Base-by-base conservation (phyloP, 2,329 filamentous ascomycete genomes). In the Penicillium sp. region DNA sequence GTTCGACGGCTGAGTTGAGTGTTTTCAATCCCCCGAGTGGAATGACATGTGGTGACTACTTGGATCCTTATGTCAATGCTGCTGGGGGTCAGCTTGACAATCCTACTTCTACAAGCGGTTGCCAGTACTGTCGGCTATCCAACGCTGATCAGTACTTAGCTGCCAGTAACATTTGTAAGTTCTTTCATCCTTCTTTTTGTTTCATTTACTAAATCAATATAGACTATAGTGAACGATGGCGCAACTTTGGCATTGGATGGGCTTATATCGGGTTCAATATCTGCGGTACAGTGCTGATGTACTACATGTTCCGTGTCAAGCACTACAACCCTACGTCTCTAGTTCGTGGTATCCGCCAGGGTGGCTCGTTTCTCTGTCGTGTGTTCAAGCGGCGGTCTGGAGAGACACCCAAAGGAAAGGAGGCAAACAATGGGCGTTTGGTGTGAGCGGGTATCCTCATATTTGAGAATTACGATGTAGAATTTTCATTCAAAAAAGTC, bases 1-100 rank as follows among this genome's bases (percentile, higher is more conserved):
- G 92, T 71, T 84, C 89, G 0, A 60, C 70, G 6, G 89, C 88
- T 68, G 92, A 96, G 70, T 81, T 84, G 57, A 77, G 90, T 22
- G 69, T 75, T n/a, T 87, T 96, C 67, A 71, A 83, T 9, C 86
- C 90, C 0, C 79, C 83, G 0, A 55, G 71, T 1, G 79, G 80
- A n/a, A 56, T 76, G 63, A 88, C 81, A 0, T 92, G 89, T 67
- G 67, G 60, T 0, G 66, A 82, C 12, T 92, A 89, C 67, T 69
- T 90, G 62, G 45, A 58, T 0, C 29, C 64, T 0, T 89, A 82
- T 63, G 82, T 85, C 1, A 41, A 58, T 0, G 37, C 57, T 0
- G 69, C 75, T 0, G 83, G 83, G 1, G 88, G 86, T 0, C 81
- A 80, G 48, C 73, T 90, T 2, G 56, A 73, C 15, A 79, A 89